phyloP scores from a whole-genome alignment of 768 basidiomycete species.

The Cystobasidium onofrii region DNA sequence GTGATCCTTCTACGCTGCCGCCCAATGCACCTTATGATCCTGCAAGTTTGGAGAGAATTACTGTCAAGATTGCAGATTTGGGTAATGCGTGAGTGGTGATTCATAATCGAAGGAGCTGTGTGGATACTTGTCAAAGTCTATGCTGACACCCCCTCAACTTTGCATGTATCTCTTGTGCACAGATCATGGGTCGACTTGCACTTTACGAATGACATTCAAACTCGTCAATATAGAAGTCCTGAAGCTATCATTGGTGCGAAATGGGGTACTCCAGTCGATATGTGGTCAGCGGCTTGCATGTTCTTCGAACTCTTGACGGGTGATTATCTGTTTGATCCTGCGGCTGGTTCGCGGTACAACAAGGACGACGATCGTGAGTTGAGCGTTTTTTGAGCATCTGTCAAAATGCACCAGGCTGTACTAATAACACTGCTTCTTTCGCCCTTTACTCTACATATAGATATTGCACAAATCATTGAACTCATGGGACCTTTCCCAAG shows the following conservation, averaged over 20 bases:
- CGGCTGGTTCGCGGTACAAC: slow-evolving; percentile 84
- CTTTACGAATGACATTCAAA: slow-evolving; percentile 97
- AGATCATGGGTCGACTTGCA: slow-evolving; percentile 70
- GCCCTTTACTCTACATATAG: slow-evolving; percentile 42
- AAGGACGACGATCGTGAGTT: slow-evolving; percentile 70
- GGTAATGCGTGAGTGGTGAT: slow-evolving; percentile 57
- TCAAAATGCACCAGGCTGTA: too few relatives aligned
- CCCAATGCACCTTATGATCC: slow-evolving; percentile 46
- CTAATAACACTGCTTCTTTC: slow-evolving; percentile 42
- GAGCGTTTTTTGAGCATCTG: background rate
- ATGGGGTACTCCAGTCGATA: slow-evolving; percentile 90
- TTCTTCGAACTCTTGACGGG: slow-evolving; percentile 93
- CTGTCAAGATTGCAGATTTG: slow-evolving; percentile 96
- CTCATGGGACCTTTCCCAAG: slow-evolving; percentile 83
- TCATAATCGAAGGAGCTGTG: background rate
- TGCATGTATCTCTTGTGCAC: background rate
- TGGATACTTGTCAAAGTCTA: background rate
- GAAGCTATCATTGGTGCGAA: slow-evolving; percentile 94
- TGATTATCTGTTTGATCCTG: slow-evolving; percentile 96
- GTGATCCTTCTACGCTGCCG: slow-evolving; percentile 49
- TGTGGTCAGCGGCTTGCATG: slow-evolving; percentile 93
- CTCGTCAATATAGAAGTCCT: slow-evolving; percentile 91
- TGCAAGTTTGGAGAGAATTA: slow-evolving; percentile 60
- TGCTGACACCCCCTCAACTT: too few relatives aligned
- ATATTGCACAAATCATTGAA: slow-evolving; percentile 97